Evolutionary conservation across 352 stramenopile genomes (phyloP), one percentile per base, ranked within the genome.

Genomic region (Discostella stelligera): DNA sequence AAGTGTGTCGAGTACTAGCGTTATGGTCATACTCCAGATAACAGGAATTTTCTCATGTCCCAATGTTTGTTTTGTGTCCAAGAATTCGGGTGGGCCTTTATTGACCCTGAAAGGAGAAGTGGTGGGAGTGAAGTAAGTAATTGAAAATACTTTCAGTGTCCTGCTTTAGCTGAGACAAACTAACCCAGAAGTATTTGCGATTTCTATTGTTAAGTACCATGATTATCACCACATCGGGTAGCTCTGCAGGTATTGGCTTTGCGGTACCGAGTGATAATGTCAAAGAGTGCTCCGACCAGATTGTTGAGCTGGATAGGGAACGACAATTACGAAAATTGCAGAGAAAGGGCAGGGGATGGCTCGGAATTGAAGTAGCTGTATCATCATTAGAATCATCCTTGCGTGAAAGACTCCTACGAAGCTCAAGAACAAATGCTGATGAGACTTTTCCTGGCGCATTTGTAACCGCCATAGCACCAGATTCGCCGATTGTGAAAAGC

Each of bases 71-170:
- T 16, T 30, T 58, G 7, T 3, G 4, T 13, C 20, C 14, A 21
- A 58, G 37, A 89, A 89, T 61, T 82, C 21, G 0, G 89, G 89
- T 44, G 89, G 89, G 10, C 87, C 89, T 4, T 63, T 94, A 0
- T 64, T 94, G 5, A 87, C 93, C 63, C 56, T 79, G 0, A 75
- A 79, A 39, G 89, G 89, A 25, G 49, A 87, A 72, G 77, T 93
- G 9, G 78, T 94, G 20, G 89, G 89, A 21, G 82, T 94, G 23
- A 94, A 94, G 50, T 58, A 16, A 16, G 81, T 80, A 7, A 91
- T 92, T 64, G 70, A 80, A 6, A 76, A 64, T 9, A 70, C 56
- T 0, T 55, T 74, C 50, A 32, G 50, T 58, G 13, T 58, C 30
- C 30, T 23, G 4, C 18, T 58, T 8, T 3, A 10, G 3, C 18